Evolutionary conservation across 768 basidiomycete species (phyloP).

Genomic region (Hygrophorus pudorinus): DNA sequence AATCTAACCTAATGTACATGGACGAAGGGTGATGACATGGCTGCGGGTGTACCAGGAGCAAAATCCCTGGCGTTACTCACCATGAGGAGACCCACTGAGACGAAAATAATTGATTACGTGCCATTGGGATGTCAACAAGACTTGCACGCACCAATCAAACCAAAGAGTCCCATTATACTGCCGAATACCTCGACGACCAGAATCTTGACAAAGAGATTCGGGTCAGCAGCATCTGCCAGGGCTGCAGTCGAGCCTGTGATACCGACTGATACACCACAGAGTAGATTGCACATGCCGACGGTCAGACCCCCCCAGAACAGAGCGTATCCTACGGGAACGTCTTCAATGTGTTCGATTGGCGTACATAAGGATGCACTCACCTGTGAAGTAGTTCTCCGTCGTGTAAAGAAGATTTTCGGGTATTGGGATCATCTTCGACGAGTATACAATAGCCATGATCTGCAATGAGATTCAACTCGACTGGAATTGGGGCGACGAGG

Average conservation of each 20-base stretch:
- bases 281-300: slow-evolving; percentile 87
- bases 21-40: slow-evolving; percentile 20
- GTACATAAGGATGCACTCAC: slow-evolving; percentile 21
- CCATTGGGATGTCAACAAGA: neutral
- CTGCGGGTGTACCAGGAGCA: slow-evolving; percentile 24
- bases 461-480: slow-evolving; percentile 16
- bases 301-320: slow-evolving; percentile 97
- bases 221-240: slow-evolving; percentile 90
- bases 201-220: slow-evolving; percentile 90
- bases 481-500: neutral
- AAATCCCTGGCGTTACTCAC: slow-evolving; percentile 58
- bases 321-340: slow-evolving; percentile 55
- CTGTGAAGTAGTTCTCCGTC: slow-evolving; percentile 85
- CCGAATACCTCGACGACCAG: slow-evolving; percentile 94
- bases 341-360: neutral
- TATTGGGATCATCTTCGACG: slow-evolving; percentile 61
- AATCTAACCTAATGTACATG: slow-evolving; percentile 6
- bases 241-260: slow-evolving; percentile 95
- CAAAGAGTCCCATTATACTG: slow-evolving; percentile 86
- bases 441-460: slow-evolving; percentile 97
- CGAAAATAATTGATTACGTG: slow-evolving; percentile 4
- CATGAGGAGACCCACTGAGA: slow-evolving; percentile 78
- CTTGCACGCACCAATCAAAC: slow-evolving; percentile 68
- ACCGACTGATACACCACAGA: slow-evolving; percentile 92
- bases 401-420: slow-evolving; percentile 69